Evolutionary conservation across 2,329 filamentous ascomycete species (phyloP).

Genomic region (Scedosporium boydii): DNA sequence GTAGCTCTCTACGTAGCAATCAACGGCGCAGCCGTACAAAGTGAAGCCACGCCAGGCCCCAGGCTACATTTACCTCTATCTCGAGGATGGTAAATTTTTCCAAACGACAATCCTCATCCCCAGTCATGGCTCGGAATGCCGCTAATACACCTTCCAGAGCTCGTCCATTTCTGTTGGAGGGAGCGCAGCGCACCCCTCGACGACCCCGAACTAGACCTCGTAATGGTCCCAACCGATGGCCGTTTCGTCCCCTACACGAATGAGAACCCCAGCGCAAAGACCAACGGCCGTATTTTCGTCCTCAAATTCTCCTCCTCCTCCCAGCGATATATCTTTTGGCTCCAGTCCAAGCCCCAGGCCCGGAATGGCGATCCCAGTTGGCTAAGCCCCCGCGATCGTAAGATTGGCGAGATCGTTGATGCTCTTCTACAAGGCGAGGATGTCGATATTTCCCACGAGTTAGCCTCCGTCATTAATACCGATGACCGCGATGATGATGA

Average conservation of each 20-base stretch:
- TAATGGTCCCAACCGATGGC: constrained; percentile 88
- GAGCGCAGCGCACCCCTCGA: constrained; percentile 62
- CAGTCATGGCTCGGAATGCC: not conserved
- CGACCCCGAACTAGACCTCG: constrained; percentile 73
- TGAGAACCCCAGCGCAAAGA: constrained; percentile 50
- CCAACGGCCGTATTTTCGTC: constrained; percentile 83
- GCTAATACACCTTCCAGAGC: constrained; percentile 40
- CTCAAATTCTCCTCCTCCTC: constrained; percentile 92
- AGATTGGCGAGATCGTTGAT: constrained; percentile 82
- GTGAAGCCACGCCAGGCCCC: constrained; percentile 63
- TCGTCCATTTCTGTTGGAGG: constrained; percentile 97
- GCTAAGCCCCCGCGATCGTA: constrained; percentile 78
- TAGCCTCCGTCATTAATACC: constrained; percentile 51
- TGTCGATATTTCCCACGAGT: constrained; percentile 65
- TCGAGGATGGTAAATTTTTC: constrained; percentile 62
- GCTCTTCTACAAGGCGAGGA: constrained; percentile 79
- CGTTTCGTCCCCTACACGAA: constrained; percentile 71
- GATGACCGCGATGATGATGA: constrained; percentile 47
- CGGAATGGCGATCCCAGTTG: constrained; percentile 59
- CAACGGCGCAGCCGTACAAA: constrained; percentile 48
- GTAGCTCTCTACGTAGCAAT: constrained; percentile 4
- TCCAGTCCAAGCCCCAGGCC: constrained; percentile 81
- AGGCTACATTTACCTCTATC: constrained; percentile 88
- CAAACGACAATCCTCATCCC: not conserved
- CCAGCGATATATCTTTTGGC: constrained; percentile 88